phyloP scores from a whole-genome alignment of 192 early-diverging fungal species.

The Rhizoclosmatium globosum region DNA sequence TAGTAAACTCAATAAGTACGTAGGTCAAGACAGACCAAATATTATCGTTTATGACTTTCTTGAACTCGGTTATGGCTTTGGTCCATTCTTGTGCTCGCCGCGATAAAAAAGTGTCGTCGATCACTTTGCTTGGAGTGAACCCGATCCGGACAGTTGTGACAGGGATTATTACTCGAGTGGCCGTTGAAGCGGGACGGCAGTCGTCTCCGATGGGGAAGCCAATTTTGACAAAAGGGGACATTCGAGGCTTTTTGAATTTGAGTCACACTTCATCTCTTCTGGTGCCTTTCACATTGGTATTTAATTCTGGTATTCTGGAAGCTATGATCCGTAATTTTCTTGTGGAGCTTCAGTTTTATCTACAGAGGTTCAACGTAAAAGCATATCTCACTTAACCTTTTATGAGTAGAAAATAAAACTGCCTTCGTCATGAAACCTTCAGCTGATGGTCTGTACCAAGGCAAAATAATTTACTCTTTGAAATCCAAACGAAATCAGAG shows the following conservation, averaged over 20 bases:
- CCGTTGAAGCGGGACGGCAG: not conserved
- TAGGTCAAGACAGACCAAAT: not conserved
- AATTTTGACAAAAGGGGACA: not conserved
- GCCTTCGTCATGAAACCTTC: too few species aligned
- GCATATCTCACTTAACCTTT: too few species aligned
- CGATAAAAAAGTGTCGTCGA: not conserved
- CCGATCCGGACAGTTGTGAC: not conserved
- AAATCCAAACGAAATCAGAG: too few species aligned
- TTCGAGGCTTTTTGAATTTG: not conserved
- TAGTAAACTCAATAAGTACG: not conserved
- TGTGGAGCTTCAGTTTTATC: too few species aligned
- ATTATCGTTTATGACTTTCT: not conserved
- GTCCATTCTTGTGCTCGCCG: not conserved
- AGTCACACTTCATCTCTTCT: not conserved
- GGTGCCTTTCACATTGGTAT: too few species aligned
- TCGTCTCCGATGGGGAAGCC: not conserved
- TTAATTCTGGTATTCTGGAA: too few species aligned
- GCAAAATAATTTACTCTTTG: too few species aligned
- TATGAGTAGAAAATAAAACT: too few species aligned
- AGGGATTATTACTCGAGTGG: not conserved
- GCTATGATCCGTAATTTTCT: too few species aligned
- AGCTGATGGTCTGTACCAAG: too few species aligned
- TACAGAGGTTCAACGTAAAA: too few species aligned
- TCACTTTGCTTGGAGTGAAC: not conserved
- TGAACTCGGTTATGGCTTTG: not conserved